Evolutionary conservation across 345 rosid species (phyloP), one percentile per base, ranked within the genome.

Genomic region (Psidium friedrichsthalianum): DNA sequence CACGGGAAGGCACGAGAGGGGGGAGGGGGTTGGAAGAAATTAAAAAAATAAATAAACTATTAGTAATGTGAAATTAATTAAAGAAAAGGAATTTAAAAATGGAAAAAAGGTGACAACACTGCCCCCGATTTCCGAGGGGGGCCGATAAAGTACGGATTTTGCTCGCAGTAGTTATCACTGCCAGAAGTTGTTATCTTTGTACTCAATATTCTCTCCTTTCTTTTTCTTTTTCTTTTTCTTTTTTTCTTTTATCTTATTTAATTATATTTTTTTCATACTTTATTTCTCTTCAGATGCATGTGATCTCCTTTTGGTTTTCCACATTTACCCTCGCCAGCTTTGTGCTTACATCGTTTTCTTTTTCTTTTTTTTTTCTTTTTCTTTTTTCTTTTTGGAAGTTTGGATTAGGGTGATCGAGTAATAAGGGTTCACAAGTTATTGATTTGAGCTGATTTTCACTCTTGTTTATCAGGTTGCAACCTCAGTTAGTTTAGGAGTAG

Each of bases 121-220:
- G 24, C 6, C 47, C 47, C 24, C 47, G 44, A 69, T 69, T 36
- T 69, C 32, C 78, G 47, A 36, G 78, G 22, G 44, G 42, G 12
- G 6, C 21, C 21, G 42, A 29, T 64, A 64, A 64, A 64, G 76
- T 64, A 64, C 76, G 42, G 76, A 29, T 15, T 27, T 29, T 29
- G 76, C 5, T 6, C 15, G 74, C 78, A 32, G 78, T 36, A 5
- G 27, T 13, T 44, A 40, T 86, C 51, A 85, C 89, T 87, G 91
- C 85, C 90, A 88, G 90, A 91, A 89, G 82, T 92, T 91, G 92
- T 90, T 90, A 92, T 91, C 91, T 91, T 84, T 90, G 92, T 89
- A 90, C 89, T 86, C 86, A 10, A 69, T 69, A 69, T 69, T 69
- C 78, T 64, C 78, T 64, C 42, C 42, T 8, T 29, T 16, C 4